Evolutionary conservation across 257 asterid genomes (phyloP), one percentile per base, ranked within the genome.

Genomic region (Jacaranda mimosifolia): DNA sequence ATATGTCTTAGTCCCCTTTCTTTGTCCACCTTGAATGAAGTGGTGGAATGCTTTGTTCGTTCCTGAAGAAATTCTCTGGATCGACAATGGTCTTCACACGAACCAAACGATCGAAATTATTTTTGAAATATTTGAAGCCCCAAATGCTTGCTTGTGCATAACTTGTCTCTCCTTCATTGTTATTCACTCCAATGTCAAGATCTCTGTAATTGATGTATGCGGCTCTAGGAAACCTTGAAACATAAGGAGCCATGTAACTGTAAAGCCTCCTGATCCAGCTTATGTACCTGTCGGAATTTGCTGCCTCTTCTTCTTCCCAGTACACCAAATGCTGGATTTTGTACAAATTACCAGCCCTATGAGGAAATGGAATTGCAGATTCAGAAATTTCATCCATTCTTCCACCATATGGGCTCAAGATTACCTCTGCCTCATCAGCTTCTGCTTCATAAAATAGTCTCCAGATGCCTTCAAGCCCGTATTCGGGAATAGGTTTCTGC

Each of bases 41-140:
- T 0, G 86, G 45, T 9, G 89, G 86, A 76, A 85, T 82, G 71
- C 87, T 85, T 52, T 85, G 89, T 55, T 85, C 87, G 11, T 85
- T 77, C 72, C 71, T 70, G 76, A 85, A 84, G 67, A 80, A 84
- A 63, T 84, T 77, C 5, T 15, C 21, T 0, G 83, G 83, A 74
- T 80, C 87, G 39, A 77, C 74, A 17, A 3, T 3, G 5, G 84
- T 80, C 56, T 83, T 83, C 18, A 80, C 79, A 4, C 67, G 64
- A 48, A 76, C 81, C 26, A 83, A 36, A 8, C 79, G 40, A 14
- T 80, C 72, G 17, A 84, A 84, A 63, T 84, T 84, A 59, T 14
- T 51, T 62, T 74, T 81, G 65, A 73, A 85, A 75, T 85, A 85
- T 14, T 82, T 85, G 10, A 42, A 11, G 0, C 89, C 87, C 81